These are phyloP conservation scores for Paracoccidioides brasiliensis DNA, from an alignment of 2,329 filamentous ascomycete species.

Conservation along the genomic window DNA sequence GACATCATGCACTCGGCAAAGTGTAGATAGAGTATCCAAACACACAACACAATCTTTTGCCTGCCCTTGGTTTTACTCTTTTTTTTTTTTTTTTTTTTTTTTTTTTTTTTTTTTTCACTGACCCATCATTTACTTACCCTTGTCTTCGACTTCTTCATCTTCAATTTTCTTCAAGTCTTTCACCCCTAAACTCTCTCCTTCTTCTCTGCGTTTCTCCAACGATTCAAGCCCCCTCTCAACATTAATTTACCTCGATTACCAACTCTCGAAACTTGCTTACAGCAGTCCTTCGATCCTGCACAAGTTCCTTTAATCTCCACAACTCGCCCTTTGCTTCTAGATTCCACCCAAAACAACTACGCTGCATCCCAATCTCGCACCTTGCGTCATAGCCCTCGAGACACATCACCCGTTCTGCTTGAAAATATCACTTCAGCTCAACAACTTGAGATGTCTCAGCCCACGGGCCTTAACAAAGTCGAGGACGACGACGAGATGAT, in stretches of 20 bases:
- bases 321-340: neutral
- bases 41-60: neutral
- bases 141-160: neutral
- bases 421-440: neutral
- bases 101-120: neutral
- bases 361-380: neutral
- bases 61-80: neutral
- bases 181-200: neutral
- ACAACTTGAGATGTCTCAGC: conserved; percentile 6
- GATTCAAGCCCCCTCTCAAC: neutral
- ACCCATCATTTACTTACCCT: too few relatives aligned
- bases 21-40: neutral
- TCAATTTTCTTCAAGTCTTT: neutral
- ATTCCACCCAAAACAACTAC: neutral
- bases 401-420: neutral
- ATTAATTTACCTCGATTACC: too few relatives aligned
- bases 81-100: neutral
- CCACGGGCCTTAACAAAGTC: conserved; percentile 7
- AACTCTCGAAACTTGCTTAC: neutral
- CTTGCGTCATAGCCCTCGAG: neutral
- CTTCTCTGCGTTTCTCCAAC: neutral
- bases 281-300: neutral
- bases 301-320: neutral
- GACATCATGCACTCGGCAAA: neutral
- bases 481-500: neutral